phyloP scores from a whole-genome alignment of 1,139 yeast genomes.

The Zygosaccharomyces pseudobailii region DNA sequence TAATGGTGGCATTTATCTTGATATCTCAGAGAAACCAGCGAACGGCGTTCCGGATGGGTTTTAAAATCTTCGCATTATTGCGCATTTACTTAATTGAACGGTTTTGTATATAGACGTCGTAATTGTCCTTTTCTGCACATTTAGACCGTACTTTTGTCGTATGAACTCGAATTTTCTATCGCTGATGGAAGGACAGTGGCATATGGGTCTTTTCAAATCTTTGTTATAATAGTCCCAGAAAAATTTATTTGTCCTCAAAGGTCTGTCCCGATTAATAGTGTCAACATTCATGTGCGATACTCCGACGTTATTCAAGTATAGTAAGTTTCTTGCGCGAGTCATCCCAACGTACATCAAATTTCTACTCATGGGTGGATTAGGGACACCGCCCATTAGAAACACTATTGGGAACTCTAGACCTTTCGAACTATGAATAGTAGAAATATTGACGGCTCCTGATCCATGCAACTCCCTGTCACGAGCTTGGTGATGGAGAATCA shows the following conservation, averaged over 20 bases:
- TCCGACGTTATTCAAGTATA: constrained; percentile 40
- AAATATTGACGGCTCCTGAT: constrained; percentile 40
- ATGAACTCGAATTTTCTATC: constrained; percentile 7
- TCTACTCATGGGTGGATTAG: constrained; percentile 23
- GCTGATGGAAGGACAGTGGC: background rate
- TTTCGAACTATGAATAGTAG: constrained; percentile 68
- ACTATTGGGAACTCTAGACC: constrained; percentile 71
- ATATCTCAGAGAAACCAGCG: constrained; percentile 60
- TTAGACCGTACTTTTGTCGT: constrained; percentile 12
- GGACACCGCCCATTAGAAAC: constrained; percentile 44
- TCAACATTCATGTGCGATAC: too few species aligned
- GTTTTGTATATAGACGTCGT: constrained; percentile 1
- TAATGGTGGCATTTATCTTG: constrained; percentile 62
- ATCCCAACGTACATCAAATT: constrained; percentile 57
- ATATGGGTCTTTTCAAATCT: constrained; percentile 19
- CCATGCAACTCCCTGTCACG: constrained; percentile 21
- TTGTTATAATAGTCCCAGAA: constrained; percentile 31
- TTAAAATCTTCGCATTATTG: constrained; percentile 11
- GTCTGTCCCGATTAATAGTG: background rate
- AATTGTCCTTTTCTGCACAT: background rate
- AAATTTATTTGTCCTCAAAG: constrained; percentile 10
- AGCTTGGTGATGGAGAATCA: constrained; percentile 22
- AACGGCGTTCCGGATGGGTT: constrained; percentile 89
- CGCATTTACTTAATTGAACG: background rate
- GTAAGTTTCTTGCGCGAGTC: constrained; percentile 55